Percentiles rank a stretch among this genome's conserved stretches.
Evolutionary conservation across 805 yeast species (phyloP).

Genomic region (Spathaspora passalidarum): DNA sequence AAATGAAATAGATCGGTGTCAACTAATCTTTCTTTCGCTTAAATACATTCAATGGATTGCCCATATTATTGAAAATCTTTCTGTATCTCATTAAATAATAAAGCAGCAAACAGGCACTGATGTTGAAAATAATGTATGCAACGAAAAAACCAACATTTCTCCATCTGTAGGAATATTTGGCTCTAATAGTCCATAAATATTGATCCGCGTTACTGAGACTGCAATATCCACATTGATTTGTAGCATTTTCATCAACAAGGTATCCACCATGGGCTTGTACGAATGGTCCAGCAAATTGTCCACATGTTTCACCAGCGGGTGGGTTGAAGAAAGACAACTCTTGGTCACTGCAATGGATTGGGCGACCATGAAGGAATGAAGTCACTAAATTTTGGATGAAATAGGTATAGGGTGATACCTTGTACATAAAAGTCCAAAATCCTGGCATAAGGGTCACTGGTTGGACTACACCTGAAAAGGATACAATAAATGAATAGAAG

Average conservation of each 20-base stretch:
- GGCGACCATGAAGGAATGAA: slow-evolving; percentile 44
- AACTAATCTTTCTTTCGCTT: not conserved
- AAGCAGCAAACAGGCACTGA: slow-evolving; percentile 7
- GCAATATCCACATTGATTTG: slow-evolving; percentile 50
- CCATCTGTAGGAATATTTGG: slow-evolving; percentile 53
- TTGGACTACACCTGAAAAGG: slow-evolving; percentile 71
- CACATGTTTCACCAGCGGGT: slow-evolving; percentile 64
- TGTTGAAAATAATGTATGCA: slow-evolving; percentile 54
- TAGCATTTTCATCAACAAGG: slow-evolving; percentile 49
- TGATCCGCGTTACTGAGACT: slow-evolving; percentile 43
- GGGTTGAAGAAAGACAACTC: slow-evolving; percentile 31
- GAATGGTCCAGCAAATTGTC: slow-evolving; percentile 46
- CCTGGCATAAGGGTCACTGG: slow-evolving; percentile 61
- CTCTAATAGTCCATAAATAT: slow-evolving; percentile 41
- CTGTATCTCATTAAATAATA: slow-evolving; percentile 9
- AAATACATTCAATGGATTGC: slow-evolving; percentile 1
- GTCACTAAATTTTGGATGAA: slow-evolving; percentile 55
- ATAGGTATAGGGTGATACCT: slow-evolving; percentile 70
- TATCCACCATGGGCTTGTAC: slow-evolving; percentile 51
- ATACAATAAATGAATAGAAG: slow-evolving; percentile 53
- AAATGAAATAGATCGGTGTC: not conserved
- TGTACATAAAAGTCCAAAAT: slow-evolving; percentile 84
- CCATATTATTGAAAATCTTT: slow-evolving; percentile 1
- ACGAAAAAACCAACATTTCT: slow-evolving; percentile 63
- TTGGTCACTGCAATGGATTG: slow-evolving; percentile 35